These are phyloP conservation scores for Chlamydomonas urium DNA, from an alignment of 139 green algal species.

Conservation along the genomic window DNA sequence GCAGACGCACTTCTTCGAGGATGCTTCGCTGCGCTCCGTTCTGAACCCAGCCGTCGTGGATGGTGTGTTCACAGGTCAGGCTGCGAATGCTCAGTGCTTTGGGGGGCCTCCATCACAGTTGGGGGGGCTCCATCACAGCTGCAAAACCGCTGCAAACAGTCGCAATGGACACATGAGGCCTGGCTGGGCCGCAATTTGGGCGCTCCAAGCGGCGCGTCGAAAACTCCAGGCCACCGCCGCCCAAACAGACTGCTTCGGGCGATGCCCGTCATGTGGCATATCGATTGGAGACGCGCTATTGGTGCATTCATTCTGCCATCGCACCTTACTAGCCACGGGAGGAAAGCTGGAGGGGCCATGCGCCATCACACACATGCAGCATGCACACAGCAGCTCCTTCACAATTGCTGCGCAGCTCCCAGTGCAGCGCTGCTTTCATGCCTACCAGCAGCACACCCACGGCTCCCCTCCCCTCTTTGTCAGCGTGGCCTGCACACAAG, in stretches of 20 bases:
- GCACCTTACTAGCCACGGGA: too few relatives aligned
- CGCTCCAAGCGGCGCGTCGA: background rate
- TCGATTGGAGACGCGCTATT: too few relatives aligned
- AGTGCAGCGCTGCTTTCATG: too few relatives aligned
- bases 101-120: background rate
- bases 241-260: background rate
- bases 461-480: too few relatives aligned
- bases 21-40: constrained; percentile 18
- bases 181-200: background rate
- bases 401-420: too few relatives aligned
- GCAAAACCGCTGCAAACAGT: background rate
- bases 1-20: constrained; percentile 25
- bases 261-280: background rate
- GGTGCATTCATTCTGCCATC: too few relatives aligned
- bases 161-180: background rate
- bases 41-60: constrained; percentile 9
- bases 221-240: background rate
- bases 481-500: too few relatives aligned
- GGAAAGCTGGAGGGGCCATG: too few relatives aligned
- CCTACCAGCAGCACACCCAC: too few relatives aligned
- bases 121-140: background rate
- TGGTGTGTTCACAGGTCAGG: constrained; percentile 7
- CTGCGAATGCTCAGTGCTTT: background rate
- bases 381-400: too few relatives aligned
- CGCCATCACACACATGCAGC: too few relatives aligned